Conservation (phyloP, 768 basidiomycete species). For the Tulasnella sp. region DNA sequence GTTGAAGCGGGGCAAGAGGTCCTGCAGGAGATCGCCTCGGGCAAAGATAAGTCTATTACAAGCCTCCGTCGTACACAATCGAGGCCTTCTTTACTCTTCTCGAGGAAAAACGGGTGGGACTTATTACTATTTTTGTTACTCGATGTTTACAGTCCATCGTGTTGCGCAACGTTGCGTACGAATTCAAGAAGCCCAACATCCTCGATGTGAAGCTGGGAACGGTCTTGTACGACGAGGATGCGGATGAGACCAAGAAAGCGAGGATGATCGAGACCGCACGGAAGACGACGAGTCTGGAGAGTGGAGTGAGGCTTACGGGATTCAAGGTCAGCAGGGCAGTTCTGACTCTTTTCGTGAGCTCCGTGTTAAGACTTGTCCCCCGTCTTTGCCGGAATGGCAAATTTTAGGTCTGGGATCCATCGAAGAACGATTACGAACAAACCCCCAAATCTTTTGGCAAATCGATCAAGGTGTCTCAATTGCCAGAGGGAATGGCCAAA, state of each 20-base stretch:
- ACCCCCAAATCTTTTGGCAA: conserved; percentile 78
- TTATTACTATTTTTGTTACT: neutral
- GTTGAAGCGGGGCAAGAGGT: neutral
- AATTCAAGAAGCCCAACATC: conserved; percentile 77
- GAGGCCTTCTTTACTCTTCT: neutral
- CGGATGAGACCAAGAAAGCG: conserved; percentile 63
- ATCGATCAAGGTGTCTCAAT: conserved; percentile 59
- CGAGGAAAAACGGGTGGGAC: neutral
- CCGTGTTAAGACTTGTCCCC: neutral
- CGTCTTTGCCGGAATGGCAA: neutral
- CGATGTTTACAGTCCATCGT: conserved; percentile 61
- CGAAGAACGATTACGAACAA: conserved; percentile 50
- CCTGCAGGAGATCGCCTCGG: conserved; percentile 32
- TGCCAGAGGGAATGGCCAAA: conserved; percentile 67
- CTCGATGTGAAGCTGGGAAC: conserved; percentile 94
- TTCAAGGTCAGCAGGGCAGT: conserved; percentile 66
- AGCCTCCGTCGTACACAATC: neutral
- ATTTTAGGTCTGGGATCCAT: conserved; percentile 66
- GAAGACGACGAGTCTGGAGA: conserved; percentile 65
- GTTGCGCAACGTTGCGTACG: conserved; percentile 72
- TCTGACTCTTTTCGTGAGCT: neutral
- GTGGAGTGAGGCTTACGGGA: conserved; percentile 80
- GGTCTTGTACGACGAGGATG: conserved; percentile 67
- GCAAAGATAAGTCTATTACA: conserved; percentile 51
- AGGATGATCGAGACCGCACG: conserved; percentile 71